Conservation (phyloP, 192 early-diverging fungal genomes). For the Funneliformis mosseae region DNA sequence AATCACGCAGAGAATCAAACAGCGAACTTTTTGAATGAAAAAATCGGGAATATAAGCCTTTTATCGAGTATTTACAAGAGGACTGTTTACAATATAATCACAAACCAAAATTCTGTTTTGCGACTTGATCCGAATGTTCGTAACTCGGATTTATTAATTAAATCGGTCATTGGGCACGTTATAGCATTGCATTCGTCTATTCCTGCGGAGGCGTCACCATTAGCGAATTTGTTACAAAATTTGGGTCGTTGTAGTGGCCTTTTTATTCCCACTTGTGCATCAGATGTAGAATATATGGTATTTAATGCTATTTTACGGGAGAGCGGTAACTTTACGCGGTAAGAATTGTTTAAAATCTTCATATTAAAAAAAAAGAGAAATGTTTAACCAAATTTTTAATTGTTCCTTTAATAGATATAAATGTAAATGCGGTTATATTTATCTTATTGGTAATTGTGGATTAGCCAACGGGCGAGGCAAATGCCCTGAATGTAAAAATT, state of each 20-base stretch:
- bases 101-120: background rate
- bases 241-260: background rate
- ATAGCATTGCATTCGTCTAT: conserved; percentile 18
- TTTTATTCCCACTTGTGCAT: conserved; percentile 15
- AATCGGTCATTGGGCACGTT: conserved; percentile 24
- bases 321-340: background rate
- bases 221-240: conserved; percentile 10
- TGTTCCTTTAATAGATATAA: conserved; percentile 6
- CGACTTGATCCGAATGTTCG: background rate
- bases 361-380: background rate
- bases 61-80: background rate
- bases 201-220: background rate
- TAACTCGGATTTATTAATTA: conserved; percentile 19
- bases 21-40: background rate
- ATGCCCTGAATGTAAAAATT: background rate
- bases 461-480: background rate
- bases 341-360: background rate
- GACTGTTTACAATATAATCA: background rate
- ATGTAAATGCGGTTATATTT: conserved; percentile 4
- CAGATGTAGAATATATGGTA: conserved; percentile 14
- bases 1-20: background rate
- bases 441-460: background rate
- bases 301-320: background rate
- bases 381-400: background rate
- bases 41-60: background rate